These are phyloP conservation scores for Sherardia arvensis DNA, from an alignment of 257 asterid genomes.

Conservation along the genomic window DNA sequence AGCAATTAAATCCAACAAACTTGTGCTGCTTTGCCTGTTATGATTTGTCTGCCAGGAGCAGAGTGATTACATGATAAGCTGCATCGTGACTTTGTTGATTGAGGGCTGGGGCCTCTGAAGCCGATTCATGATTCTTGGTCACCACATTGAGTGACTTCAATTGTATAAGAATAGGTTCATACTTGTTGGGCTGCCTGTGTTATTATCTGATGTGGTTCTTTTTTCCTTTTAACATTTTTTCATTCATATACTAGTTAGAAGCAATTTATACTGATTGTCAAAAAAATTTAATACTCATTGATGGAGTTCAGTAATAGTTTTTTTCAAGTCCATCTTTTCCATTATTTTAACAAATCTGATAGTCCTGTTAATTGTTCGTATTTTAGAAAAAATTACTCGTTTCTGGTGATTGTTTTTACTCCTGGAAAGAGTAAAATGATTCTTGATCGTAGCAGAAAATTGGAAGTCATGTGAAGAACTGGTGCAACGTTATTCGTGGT, in stretches of 20 bases:
- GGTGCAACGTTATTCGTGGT: no score
- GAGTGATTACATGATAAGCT: constrained; percentile 25
- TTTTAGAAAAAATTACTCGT: no score
- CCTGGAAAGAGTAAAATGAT: no score
- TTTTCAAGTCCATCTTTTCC: constrained; percentile 1
- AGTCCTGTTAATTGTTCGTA: neutral
- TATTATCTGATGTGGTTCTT: neutral
- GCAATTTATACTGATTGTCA: no score
- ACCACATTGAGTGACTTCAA: constrained; percentile 8
- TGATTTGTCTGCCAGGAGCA: constrained; percentile 25
- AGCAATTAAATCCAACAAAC: constrained; percentile 8
- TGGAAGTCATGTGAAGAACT: no score
- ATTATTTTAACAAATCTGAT: neutral
- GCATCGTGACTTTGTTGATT: constrained; percentile 12
- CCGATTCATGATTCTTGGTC: constrained; percentile 20
- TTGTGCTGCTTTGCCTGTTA: constrained; percentile 35
- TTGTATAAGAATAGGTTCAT: neutral
- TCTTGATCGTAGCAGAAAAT: no score
- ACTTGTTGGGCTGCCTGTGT: constrained; percentile 2
- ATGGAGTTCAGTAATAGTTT: constrained; percentile 6
- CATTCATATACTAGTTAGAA: constrained; percentile 2
- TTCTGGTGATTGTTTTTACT: no score
- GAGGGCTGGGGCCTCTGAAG: constrained; percentile 12
- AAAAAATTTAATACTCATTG: neutral
- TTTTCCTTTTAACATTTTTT: neutral